A percentile compares a stretch with the other conserved stretches of the same genome.
Conservation (phyloP, 495 filamentous ascomycete genomes). For the Pyronema omphalodes region DNA sequence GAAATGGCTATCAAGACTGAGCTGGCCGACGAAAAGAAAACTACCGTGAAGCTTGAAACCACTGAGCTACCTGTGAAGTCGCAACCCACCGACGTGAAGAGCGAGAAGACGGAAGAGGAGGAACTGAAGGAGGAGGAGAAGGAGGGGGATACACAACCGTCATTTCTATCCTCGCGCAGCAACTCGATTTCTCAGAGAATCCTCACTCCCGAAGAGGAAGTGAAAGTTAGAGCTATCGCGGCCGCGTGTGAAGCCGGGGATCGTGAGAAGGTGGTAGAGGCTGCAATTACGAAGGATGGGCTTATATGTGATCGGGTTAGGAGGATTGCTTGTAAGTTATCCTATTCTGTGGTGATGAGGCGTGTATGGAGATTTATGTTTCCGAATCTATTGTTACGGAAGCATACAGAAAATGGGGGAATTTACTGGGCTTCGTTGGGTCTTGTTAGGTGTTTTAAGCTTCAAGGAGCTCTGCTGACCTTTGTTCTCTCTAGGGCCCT, state of each 20-base stretch:
- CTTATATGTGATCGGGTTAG: slow-evolving; percentile 67
- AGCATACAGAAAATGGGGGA: too few relatives aligned
- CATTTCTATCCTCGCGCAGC: too few relatives aligned
- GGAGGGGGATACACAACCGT: too few relatives aligned
- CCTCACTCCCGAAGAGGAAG: slow-evolving; percentile 4
- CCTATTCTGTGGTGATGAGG: background rate
- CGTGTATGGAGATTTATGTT: background rate
- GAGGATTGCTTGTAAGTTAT: slow-evolving; percentile 59
- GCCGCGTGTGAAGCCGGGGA: slow-evolving; percentile 49
- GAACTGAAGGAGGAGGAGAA: too few relatives aligned
- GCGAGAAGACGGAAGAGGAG: too few relatives aligned
- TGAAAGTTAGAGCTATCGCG: slow-evolving; percentile 35
- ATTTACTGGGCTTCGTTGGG: background rate
- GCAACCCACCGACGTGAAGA: too few relatives aligned
- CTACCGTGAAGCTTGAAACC: too few relatives aligned
- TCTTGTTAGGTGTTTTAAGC: background rate
- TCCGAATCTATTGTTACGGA: background rate
- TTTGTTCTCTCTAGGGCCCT: slow-evolving; percentile 18
- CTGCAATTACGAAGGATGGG: slow-evolving; percentile 57
- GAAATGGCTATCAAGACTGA: too few relatives aligned
- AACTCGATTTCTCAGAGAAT: background rate
- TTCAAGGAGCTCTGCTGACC: background rate
- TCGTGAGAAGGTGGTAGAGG: slow-evolving; percentile 38
- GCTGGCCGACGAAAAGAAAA: too few relatives aligned
- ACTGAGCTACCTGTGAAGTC: too few relatives aligned